Conservation (phyloP, 2,329 filamentous ascomycete species). For the Pseudogymnoascus sp. region DNA sequence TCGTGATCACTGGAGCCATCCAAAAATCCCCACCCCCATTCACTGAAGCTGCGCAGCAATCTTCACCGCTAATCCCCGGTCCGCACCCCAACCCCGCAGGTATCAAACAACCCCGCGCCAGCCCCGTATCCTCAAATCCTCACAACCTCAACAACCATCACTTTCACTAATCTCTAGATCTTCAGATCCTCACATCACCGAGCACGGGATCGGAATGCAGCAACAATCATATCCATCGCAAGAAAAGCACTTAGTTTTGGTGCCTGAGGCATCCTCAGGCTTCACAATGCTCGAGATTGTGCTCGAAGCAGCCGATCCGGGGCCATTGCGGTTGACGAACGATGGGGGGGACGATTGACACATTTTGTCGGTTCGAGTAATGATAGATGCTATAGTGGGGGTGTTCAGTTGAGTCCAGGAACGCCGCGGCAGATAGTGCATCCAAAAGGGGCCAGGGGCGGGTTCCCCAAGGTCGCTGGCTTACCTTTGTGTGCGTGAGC, state of each 20-base stretch:
- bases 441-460: neutral
- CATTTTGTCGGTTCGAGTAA: constrained; percentile 17
- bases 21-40: neutral
- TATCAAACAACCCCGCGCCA: neutral
- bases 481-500: neutral
- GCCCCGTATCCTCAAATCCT: neutral
- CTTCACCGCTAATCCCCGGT: neutral
- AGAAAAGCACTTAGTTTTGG: constrained; percentile 33
- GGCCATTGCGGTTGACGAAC: constrained; percentile 37
- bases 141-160: neutral
- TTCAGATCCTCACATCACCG: constrained; percentile 35
- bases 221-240: constrained; percentile 46
- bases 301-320: constrained; percentile 40
- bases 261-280: constrained; percentile 29
- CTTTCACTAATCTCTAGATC: neutral
- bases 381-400: neutral
- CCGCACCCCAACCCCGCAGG: neutral
- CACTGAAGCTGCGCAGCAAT: neutral
- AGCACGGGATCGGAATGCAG: constrained; percentile 45
- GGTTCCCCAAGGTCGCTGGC: neutral
- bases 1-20: neutral
- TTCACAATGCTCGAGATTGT: constrained; percentile 45
- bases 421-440: neutral
- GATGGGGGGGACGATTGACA: constrained; percentile 27
- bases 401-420: neutral